These are phyloP conservation scores for Pseudopediastrum boryanum DNA, from an alignment of 139 green algal species.

Conservation along the genomic window DNA sequence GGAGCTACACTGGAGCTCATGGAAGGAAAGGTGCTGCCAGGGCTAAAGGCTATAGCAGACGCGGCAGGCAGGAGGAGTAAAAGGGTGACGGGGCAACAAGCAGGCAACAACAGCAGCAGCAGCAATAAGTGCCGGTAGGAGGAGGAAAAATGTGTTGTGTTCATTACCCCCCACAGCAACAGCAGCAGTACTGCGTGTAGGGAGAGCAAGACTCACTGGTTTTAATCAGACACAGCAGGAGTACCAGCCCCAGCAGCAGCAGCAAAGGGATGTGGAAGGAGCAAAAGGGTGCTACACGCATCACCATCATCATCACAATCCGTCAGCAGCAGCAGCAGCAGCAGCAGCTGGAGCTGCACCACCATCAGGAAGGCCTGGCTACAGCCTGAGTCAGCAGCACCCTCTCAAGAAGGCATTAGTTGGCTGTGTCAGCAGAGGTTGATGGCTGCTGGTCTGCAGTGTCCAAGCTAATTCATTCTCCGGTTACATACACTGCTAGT, in stretches of 20 bases:
- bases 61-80: not conserved
- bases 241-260: not conserved
- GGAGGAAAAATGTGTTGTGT: conserved; percentile 4
- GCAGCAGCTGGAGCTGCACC: conserved; percentile 1
- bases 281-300: no score
- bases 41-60: conserved; percentile 46
- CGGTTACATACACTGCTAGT: no score
- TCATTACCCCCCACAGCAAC: not conserved
- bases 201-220: not conserved
- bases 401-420: no score
- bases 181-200: not conserved
- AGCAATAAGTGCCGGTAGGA: not conserved
- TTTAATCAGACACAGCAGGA: not conserved
- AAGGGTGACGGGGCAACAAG: not conserved
- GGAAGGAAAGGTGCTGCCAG: conserved; percentile 50
- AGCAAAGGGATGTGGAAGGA: no score
- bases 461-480: no score
- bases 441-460: no score
- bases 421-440: no score
- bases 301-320: no score
- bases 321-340: not conserved
- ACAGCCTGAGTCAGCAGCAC: no score
- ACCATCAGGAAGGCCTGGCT: no score
- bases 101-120: not conserved
- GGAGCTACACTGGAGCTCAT: conserved; percentile 63